Base-by-base conservation (phyloP, 176 grass and related monocot genomes). In the Eleusine indica region DNA sequence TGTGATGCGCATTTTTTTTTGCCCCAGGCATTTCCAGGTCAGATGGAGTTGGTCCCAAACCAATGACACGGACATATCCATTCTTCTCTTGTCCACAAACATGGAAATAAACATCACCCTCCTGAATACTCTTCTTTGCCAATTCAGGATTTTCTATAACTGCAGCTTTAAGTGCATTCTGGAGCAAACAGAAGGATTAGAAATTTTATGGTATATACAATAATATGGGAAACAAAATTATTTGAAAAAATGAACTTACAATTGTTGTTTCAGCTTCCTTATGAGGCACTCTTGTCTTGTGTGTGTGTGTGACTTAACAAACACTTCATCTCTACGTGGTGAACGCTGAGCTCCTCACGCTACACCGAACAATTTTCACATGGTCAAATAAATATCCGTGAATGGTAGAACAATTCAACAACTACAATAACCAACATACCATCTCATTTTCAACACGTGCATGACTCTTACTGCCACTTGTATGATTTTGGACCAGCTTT, bases 161-260 rank as follows among this genome's bases (percentile, higher is more conserved):
- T 79, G 28, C 61, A 21, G 46, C 22, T 48, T 79, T 13, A 67
- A 80, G 63, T 8, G 44, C 62, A 67, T 66, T 66, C 77, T 67
- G 17, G 1, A n/a, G 0, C 3, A 37, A 35, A 35, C 4, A 48
- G 10, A 51, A 67, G 21, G 0, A 48, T 79, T 49, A 66, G 14
- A 5, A 3, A 21, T 0, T 1, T 8, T 38, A 35, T 7, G 10
- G 35, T 48, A n/a, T 0, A 48, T 66, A 48, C 7, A 48, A 48
- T 48, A 0, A 12, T 12, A 11, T 12, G 10, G 46, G 0, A 43
- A 43, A 1, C 46, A 48, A 11, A 9, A 48, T 48, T 48, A 12
- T 35, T 25, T 35, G 32, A 35, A 35, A 35, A 35, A 46, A 9
- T 6, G 32, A 9, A 47, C 75, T 30, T 65, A 47, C 75, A 65